Base-by-base conservation (phyloP, 208 protist species). In the Jaenimonas drosophilae region DNA sequence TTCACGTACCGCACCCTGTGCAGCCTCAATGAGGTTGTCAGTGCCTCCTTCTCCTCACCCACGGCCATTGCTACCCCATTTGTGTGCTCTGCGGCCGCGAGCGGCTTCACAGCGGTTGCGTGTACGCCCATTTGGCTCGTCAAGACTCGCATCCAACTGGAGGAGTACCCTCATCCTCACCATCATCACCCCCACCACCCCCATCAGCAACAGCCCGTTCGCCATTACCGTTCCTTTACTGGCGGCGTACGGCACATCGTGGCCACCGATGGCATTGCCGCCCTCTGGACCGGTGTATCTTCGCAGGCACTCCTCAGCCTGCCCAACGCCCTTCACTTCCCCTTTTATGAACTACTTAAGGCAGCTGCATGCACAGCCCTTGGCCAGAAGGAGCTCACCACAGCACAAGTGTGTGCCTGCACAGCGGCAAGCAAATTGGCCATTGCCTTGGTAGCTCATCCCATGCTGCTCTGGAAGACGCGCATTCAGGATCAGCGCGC, bases 111-210 rank as follows among this genome's bases (percentile, higher is more conserved):
- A 0, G 80, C 85, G 11, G 29, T 82, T 19, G 46, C 67, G 32
- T 90, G 76, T 49, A 90, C 85, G 42, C 87, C 87, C 3, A 88
- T 94, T 39, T 94, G 83, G 75, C 67, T 94, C 3, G 43, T 94
- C 12, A 94, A 94, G 62, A 90, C 82, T 2, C 78, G 87, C 12
- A 94, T 94, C 79, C 81, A 94, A 51, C 57, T 94, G 23, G 73
- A 83, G 41, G 75, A 90, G 29, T 20, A 34, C 3, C 64, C 38
- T 31, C 55, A 21, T 32, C 53, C 23, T n/a, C 4, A 14, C 20
- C 9, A 0, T 4, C n/a, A 20, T 27, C 59, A 61, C 12, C 58
- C 79, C 50, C n/a, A n/a, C n/a, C n/a, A n/a, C n/a, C n/a, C n/a
- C n/a, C n/a, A n/a, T n/a, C n/a, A n/a, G n/a, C n/a, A n/a, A n/a